Conservation (phyloP, 371 early-diverging fungal species). For the Rhizopus arrhizus region DNA sequence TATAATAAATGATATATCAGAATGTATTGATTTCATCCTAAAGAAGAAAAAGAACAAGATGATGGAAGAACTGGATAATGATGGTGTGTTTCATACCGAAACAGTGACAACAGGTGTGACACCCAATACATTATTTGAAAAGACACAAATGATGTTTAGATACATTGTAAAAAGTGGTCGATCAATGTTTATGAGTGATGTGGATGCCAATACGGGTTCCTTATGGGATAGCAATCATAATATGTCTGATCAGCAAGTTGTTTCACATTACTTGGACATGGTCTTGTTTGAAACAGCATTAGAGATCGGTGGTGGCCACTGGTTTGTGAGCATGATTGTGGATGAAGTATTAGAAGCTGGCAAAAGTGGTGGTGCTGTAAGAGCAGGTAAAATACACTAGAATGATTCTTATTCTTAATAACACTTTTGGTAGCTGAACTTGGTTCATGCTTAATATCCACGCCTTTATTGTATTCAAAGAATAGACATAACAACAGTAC, state of each 20-base stretch:
- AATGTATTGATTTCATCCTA: constrained; percentile 16
- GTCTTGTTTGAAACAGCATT: constrained; percentile 50
- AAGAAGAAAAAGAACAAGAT: constrained; percentile 11
- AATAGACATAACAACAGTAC: constrained; percentile 31
- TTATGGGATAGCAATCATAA: constrained; percentile 33
- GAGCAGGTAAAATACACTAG: constrained; percentile 43
- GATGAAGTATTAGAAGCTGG: constrained; percentile 53
- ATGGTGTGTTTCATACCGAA: constrained; percentile 23
- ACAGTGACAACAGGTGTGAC: constrained; percentile 38
- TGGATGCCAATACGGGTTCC: constrained; percentile 38
- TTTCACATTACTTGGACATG: constrained; percentile 53
- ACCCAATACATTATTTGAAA: constrained; percentile 38
- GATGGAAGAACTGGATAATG: constrained; percentile 21
- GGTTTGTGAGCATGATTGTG: constrained; percentile 53
- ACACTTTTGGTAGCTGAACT: constrained; percentile 41
- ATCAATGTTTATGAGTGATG: constrained; percentile 56
- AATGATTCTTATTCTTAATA: neutral
- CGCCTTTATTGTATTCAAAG: constrained; percentile 33
- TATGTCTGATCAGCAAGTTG: constrained; percentile 23
- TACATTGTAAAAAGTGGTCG: constrained; percentile 53
- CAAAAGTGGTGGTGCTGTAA: constrained; percentile 52
- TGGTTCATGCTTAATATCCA: constrained; percentile 49
- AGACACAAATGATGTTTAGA: constrained; percentile 46
- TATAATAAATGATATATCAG: constrained; percentile 9
- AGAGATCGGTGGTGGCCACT: constrained; percentile 48